These are phyloP conservation scores for Boletus insuetus DNA, from an alignment of 768 basidiomycete species.

Conservation along the genomic window DNA sequence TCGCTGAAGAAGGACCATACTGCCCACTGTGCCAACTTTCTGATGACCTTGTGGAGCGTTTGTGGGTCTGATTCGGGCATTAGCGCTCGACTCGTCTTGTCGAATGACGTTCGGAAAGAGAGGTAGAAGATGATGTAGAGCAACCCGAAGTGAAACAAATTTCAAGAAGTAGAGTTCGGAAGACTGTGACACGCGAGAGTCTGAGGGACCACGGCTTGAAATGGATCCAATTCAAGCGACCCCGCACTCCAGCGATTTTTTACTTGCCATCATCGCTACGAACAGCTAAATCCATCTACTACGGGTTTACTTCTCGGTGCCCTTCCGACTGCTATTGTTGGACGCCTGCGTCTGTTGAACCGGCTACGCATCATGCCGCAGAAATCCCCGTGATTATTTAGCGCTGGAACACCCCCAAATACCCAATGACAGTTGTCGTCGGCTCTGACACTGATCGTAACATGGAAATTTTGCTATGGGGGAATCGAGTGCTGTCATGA, in stretches of 20 bases:
- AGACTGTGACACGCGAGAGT: too few species aligned
- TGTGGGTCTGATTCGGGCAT: slow-evolving; percentile 36
- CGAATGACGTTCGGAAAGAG: slow-evolving; percentile 6
- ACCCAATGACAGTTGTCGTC: too few species aligned
- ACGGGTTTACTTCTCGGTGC: not conserved
- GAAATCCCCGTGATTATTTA: not conserved
- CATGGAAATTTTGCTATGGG: too few species aligned
- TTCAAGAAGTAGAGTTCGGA: not conserved
- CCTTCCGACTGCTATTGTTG: too few species aligned
- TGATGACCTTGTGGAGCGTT: slow-evolving; percentile 66
- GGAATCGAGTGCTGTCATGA: too few species aligned
- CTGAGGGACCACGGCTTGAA: not conserved
- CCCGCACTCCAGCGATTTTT: not conserved
- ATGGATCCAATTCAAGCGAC: slow-evolving; percentile 6
- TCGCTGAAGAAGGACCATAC: slow-evolving; percentile 87
- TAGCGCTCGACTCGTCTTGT: not conserved
- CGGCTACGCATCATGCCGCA: not conserved
- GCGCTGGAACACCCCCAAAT: too few species aligned
- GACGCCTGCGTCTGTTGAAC: not conserved
- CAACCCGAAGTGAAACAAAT: not conserved
- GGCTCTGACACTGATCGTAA: too few species aligned
- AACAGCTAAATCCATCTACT: not conserved
- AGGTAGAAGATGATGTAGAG: slow-evolving; percentile 10
- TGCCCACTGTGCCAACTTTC: slow-evolving; percentile 68
- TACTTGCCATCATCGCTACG: not conserved